These are phyloP conservation scores for Tieghemostelium lacteum DNA, from an alignment of 78 protist species.

Conservation along the genomic window DNA sequence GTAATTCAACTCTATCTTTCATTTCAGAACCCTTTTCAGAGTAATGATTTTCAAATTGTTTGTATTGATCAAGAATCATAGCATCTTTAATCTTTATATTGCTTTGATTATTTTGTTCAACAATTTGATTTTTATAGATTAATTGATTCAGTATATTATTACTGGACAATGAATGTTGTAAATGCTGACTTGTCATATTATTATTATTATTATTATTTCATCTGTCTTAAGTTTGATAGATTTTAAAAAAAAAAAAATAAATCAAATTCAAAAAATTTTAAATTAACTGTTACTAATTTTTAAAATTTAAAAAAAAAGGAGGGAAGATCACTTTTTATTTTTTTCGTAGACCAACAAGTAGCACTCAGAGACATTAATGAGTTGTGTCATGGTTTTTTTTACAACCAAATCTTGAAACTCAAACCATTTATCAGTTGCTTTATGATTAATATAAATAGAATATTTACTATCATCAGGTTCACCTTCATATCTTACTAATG, in stretches of 20 bases:
- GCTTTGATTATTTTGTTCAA: neutral
- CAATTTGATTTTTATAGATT: too few species aligned
- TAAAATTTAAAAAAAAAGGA: too few species aligned
- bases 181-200: too few species aligned
- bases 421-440: constrained; percentile 84
- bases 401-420: constrained; percentile 86
- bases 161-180: too few species aligned
- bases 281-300: too few species aligned
- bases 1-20: neutral
- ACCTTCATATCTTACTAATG: too few species aligned
- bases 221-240: too few species aligned
- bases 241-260: too few species aligned
- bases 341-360: constrained; percentile 89
- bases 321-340: too few species aligned
- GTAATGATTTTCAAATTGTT: neutral
- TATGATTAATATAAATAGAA: constrained; percentile 43
- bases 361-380: constrained; percentile 91
- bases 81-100: neutral
- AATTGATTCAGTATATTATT: too few species aligned
- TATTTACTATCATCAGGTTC: constrained; percentile 55
- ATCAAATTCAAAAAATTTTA: too few species aligned
- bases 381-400: constrained; percentile 84
- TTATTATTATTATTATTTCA: too few species aligned
- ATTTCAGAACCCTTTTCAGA: neutral
- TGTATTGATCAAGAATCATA: neutral